phyloP scores from a whole-genome alignment of 148 eudicot genomes.

The Camellia japonica region DNA sequence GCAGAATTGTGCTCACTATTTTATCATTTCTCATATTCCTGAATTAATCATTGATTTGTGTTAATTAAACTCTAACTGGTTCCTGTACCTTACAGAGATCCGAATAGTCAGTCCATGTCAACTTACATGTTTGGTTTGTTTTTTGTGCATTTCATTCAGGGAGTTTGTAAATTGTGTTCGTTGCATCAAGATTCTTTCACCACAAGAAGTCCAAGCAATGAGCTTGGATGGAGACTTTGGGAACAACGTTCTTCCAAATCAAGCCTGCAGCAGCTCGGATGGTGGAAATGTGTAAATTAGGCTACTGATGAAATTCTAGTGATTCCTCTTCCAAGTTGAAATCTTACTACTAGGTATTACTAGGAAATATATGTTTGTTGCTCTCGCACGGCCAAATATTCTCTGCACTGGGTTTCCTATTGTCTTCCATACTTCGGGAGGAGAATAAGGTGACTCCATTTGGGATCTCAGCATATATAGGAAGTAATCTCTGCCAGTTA shows the following conservation, averaged over 20 bases:
- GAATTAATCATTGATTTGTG: not conserved
- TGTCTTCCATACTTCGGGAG: not conserved
- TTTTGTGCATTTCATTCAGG: conserved; percentile 49
- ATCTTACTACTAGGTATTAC: conserved; percentile 2
- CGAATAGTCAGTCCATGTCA: not conserved
- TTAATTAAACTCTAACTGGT: not conserved
- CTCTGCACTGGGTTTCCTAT: not conserved
- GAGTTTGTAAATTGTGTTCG: conserved; percentile 89
- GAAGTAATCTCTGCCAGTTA: not conserved
- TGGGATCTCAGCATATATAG: not conserved
- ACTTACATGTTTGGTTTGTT: not conserved
- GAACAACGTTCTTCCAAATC: conserved; percentile 58
- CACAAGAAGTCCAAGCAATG: conserved; percentile 98
- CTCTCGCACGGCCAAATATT: not conserved
- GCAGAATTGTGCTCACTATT: not conserved
- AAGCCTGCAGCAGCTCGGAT: conserved; percentile 94
- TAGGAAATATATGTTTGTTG: not conserved
- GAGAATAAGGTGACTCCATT: too few species aligned
- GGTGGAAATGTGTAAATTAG: conserved; percentile 59
- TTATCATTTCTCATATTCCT: not conserved
- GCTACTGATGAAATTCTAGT: not conserved
- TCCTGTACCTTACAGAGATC: not conserved
- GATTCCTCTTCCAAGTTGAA: not conserved
- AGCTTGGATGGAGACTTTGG: conserved; percentile 95
- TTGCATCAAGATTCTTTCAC: conserved; percentile 86